Conservation (phyloP, 2,329 filamentous ascomycete genomes). For the Colletotrichum incanum region DNA sequence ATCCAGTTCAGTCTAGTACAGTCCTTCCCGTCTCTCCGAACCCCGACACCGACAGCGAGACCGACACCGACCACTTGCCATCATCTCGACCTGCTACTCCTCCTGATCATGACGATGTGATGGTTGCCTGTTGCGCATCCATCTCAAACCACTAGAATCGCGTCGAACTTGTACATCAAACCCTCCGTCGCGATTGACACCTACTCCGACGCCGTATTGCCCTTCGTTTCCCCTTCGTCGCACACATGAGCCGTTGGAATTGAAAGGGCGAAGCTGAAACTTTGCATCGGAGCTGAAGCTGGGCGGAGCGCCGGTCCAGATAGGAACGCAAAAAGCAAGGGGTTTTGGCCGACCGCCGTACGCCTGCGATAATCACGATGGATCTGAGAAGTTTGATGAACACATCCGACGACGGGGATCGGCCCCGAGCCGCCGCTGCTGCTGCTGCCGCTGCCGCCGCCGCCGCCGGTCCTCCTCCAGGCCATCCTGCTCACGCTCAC, state of each 20-base stretch:
- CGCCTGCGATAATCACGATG: constrained; percentile 54
- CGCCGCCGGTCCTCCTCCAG: constrained; percentile 11
- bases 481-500: constrained; percentile 26
- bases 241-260: constrained; percentile 37
- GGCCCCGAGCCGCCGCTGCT: constrained; percentile 52
- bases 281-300: constrained; percentile 37
- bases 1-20: constrained; percentile 14
- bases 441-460: constrained; percentile 31
- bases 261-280: constrained; percentile 38
- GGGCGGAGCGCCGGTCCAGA: constrained; percentile 36
- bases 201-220: neutral
- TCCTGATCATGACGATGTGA: constrained; percentile 35
- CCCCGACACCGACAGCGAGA: constrained; percentile 25
- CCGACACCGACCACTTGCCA: constrained; percentile 16
- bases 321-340: constrained; percentile 14
- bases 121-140: constrained; percentile 23
- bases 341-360: constrained; percentile 8
- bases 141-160: constrained; percentile 20
- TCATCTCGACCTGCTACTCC: constrained; percentile 6
- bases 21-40: constrained; percentile 21
- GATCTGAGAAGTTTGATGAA: constrained; percentile 71
- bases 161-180: neutral
- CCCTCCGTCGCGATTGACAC: neutral
- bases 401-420: constrained; percentile 63
- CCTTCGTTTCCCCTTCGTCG: constrained; percentile 21